Base-by-base conservation (phyloP, 1,284 basidiomycete species). In the Cutaneotrichosporon mucoides region DNA sequence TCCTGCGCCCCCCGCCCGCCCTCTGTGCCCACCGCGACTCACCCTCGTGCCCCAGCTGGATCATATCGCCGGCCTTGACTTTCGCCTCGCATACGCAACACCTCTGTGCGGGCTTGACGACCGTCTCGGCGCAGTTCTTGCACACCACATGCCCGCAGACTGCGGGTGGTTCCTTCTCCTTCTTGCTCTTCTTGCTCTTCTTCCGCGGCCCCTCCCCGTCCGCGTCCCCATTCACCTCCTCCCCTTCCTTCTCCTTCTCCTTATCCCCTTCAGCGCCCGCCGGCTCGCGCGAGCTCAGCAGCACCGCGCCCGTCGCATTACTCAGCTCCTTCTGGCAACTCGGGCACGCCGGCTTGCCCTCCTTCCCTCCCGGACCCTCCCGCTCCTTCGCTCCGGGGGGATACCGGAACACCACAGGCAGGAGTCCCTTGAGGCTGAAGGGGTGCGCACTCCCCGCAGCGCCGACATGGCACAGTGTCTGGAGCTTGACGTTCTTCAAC, bases 321-420 rank as follows among this genome's bases (percentile, higher is more conserved):
- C 88, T 90, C 41, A 96, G 79, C 45, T 82, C 82, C 74, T 89
- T 89, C 72, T 92, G 90, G 79, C 94, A 97, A 15, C 88, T 88
- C 0, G 91, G 91, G 67, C 92, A 97, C 72, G 91, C 88, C 1
- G 88, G 82, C 61, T 68, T 84, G 1, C 16, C 34, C 13, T 44
- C 24, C 11, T 16, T 54, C 2, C 43, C 49, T 3, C 24, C 24
- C 24, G 24, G 24, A 2, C 24, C 24, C 3, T 24, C 24, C 24
- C 24, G 24, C 24, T 49, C 36, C 15, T 48, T 50, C 8, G 42
- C 15, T 2, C 35, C 66, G 2, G 75, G 72, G 35, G 84, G 82
- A 53, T 85, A 84, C 1, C 85, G 83, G 72, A 93, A 91, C 61
- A 86, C 83, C 47, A 93, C 86, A 1, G 89, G 85, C 3, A 86